Percentiles rank a stretch among this genome's conserved stretches.
Conservation (phyloP, 2,329 filamentous ascomycete species). For the Ophiosphaerella narmari region DNA sequence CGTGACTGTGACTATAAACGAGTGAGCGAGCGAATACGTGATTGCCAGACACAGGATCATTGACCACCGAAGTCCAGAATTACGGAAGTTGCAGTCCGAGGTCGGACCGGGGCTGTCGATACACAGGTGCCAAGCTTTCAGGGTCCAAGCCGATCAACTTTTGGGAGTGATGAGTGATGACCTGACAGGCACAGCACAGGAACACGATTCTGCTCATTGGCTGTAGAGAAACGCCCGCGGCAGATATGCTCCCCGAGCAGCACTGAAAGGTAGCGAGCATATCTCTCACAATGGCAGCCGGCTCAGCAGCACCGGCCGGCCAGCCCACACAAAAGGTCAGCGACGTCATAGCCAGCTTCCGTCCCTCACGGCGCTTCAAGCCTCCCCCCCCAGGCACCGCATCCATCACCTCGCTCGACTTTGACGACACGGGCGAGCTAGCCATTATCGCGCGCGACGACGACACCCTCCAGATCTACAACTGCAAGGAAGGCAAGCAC, state of each 20-base stretch:
- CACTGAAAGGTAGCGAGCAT: constrained; percentile 7
- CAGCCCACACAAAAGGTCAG: constrained; percentile 63
- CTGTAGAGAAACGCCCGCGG: not conserved
- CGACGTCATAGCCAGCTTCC: constrained; percentile 77
- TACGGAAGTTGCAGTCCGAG: not conserved
- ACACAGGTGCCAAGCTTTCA: constrained; percentile 3
- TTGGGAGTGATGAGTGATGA: too few relatives aligned
- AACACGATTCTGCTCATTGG: not conserved
- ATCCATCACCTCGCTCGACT: constrained; percentile 87
- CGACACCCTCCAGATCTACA: constrained; percentile 94
- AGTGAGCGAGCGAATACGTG: too few relatives aligned
- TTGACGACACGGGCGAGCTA: constrained; percentile 92
- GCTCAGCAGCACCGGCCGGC: constrained; percentile 38
- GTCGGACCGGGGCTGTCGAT: not conserved
- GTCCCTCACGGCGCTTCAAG: constrained; percentile 70
- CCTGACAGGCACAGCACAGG: not conserved
- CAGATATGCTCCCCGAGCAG: constrained; percentile 10
- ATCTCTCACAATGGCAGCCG: constrained; percentile 37
- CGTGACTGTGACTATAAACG: constrained; percentile 20
- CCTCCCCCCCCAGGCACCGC: constrained; percentile 53
- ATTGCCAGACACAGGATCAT: not conserved
- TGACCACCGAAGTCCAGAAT: not conserved
- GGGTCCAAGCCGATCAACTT: constrained; percentile 9
- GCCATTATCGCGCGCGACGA: constrained; percentile 91
- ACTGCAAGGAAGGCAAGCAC: constrained; percentile 85